Conservation (phyloP, 352 stramenopile species). For the Phytophthora sp. region DNA sequence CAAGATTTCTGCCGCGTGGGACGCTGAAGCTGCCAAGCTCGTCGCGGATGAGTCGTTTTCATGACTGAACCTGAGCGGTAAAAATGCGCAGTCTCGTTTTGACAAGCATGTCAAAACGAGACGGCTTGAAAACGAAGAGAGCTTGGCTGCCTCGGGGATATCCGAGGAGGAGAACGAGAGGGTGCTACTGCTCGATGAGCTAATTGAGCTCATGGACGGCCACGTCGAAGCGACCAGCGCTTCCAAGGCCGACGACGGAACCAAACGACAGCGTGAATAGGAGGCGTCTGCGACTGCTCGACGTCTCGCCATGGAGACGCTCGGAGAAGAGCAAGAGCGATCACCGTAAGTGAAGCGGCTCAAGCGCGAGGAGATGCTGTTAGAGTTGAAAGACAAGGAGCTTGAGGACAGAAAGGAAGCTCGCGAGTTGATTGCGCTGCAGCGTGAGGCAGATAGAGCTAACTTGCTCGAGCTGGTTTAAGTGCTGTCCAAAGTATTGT, state of each 20-base stretch:
- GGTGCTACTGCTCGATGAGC: slow-evolving; percentile 11
- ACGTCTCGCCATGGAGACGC: slow-evolving; percentile 3
- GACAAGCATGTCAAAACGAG: slow-evolving; percentile 12
- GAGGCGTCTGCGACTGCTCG: background rate
- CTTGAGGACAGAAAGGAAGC: slow-evolving; percentile 2
- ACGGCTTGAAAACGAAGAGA: slow-evolving; percentile 6
- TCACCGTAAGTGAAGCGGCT: background rate
- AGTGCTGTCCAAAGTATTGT: slow-evolving; percentile 13
- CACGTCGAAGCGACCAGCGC: background rate
- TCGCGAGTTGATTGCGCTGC: background rate
- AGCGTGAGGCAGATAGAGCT: background rate
- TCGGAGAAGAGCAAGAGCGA: slow-evolving; percentile 1
- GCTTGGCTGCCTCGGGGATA: background rate
- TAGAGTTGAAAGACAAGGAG: slow-evolving; percentile 3
- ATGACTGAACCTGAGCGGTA: background rate
- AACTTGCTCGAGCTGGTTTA: slow-evolving; percentile 13
- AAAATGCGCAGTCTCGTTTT: background rate
- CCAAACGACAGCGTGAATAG: slow-evolving; percentile 9
- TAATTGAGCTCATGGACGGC: slow-evolving; percentile 13
- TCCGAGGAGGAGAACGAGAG: slow-evolving; percentile 12
- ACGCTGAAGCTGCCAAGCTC: background rate
- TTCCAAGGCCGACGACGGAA: background rate
- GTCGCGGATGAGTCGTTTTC: background rate
- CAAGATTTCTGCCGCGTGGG: background rate
- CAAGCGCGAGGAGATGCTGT: background rate